These are phyloP conservation scores for Daldinia vernicosa DNA, from an alignment of 495 filamentous ascomycete genomes.

Conservation along the genomic window DNA sequence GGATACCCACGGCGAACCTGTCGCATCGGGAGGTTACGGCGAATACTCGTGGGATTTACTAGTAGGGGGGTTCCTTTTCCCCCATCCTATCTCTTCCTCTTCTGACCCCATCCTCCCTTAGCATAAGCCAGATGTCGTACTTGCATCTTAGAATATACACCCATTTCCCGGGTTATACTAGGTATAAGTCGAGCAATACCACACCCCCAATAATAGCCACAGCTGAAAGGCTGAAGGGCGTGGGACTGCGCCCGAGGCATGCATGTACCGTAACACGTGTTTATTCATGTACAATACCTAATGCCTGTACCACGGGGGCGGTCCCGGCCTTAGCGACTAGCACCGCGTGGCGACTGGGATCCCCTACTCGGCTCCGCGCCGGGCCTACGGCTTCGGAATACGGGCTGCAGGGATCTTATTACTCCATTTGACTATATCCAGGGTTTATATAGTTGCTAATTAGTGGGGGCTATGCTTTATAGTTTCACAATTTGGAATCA, in stretches of 20 bases:
- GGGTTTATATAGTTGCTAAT: background rate
- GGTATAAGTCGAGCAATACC: slow-evolving; percentile 5
- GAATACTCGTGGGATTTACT: background rate
- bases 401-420: background rate
- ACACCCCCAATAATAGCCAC: slow-evolving; percentile 28
- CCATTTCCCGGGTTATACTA: slow-evolving; percentile 6
- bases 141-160: slow-evolving; percentile 7
- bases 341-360: slow-evolving; percentile 25
- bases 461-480: background rate
- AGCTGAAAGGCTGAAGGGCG: slow-evolving; percentile 29
- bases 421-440: background rate
- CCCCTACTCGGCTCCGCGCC: slow-evolving; percentile 18
- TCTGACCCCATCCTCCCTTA: slow-evolving; percentile 13
- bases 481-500: background rate
- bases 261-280: slow-evolving; percentile 36
- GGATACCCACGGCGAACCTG: slow-evolving; percentile 4
- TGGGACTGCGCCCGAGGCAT: slow-evolving; percentile 17
- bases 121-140: slow-evolving; percentile 26
- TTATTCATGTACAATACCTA: slow-evolving; percentile 7
- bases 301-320: slow-evolving; percentile 11
- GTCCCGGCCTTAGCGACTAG: slow-evolving; percentile 18
- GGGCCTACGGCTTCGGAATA: slow-evolving; percentile 14
- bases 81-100: slow-evolving; percentile 2
- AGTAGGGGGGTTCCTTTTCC: background rate
- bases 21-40: slow-evolving; percentile 15